These are phyloP conservation scores for Phytopythium aichiense DNA, from an alignment of 352 stramenopile genomes.

Conservation along the genomic window DNA sequence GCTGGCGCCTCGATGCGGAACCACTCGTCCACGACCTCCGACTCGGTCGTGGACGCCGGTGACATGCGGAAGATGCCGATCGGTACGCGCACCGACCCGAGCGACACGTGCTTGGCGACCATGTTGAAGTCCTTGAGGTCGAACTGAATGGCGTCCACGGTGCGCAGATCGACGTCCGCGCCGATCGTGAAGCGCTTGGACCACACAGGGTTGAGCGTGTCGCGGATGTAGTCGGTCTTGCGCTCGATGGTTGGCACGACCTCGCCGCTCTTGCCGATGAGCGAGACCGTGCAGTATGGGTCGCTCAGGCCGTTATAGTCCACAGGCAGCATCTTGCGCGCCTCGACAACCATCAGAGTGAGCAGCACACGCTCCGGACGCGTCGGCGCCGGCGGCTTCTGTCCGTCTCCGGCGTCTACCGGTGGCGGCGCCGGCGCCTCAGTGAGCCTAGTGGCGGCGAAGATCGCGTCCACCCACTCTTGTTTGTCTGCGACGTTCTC, in stretches of 20 bases:
- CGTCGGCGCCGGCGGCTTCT: slow-evolving; percentile 7
- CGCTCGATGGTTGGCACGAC: slow-evolving; percentile 51
- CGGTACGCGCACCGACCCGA: slow-evolving; percentile 55
- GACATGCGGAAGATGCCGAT: slow-evolving; percentile 64
- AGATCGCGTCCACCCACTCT: slow-evolving; percentile 58
- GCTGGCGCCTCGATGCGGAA: slow-evolving; percentile 56
- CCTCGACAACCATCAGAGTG: slow-evolving; percentile 45
- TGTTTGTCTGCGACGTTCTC: slow-evolving; percentile 63
- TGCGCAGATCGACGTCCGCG: slow-evolving; percentile 42
- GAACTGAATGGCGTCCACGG: slow-evolving; percentile 53
- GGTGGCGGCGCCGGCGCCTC: slow-evolving; percentile 2
- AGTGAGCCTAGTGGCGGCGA: slow-evolving; percentile 21
- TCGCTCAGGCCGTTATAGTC: slow-evolving; percentile 71
- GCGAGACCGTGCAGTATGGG: slow-evolving; percentile 60
- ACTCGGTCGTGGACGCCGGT: slow-evolving; percentile 47
- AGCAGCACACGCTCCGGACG: slow-evolving; percentile 36
- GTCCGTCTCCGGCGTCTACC: neutral
- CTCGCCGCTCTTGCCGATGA: slow-evolving; percentile 56
- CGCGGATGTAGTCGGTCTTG: slow-evolving; percentile 44
- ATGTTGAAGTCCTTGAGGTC: slow-evolving; percentile 63
- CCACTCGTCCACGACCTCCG: slow-evolving; percentile 59
- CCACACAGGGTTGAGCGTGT: slow-evolving; percentile 54
- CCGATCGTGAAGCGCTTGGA: slow-evolving; percentile 45
- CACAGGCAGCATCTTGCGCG: slow-evolving; percentile 39
- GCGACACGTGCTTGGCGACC: slow-evolving; percentile 38